Evolutionary conservation across 2,329 filamentous ascomycete genomes (phyloP), one percentile per base, ranked within the genome.

Genomic region (Talaromyces sp.): DNA sequence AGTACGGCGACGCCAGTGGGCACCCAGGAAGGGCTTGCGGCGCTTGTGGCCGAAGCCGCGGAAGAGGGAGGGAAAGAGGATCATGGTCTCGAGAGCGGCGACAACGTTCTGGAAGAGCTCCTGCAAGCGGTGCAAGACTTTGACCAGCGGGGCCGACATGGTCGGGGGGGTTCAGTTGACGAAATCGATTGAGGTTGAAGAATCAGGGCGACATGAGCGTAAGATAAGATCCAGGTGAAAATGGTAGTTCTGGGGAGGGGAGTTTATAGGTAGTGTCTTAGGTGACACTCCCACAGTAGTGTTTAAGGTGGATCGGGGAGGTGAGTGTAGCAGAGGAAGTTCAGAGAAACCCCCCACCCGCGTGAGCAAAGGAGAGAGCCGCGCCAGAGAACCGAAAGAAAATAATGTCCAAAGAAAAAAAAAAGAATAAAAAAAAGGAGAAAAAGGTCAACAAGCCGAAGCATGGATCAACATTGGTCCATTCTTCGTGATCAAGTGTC

Each of bases 101-200:
- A 75, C 64, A 37, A 76, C 62, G 52, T 71, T 72, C 35, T 69
- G 68, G 55, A 75, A 75, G 39, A 76, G 64, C 50, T 73, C 65
- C 60, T 73, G 73, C 67, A 76, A 63, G 51, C 70, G 67, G 52
- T 70, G 71, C 62, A 73, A 64, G 54, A 73, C 69, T 56, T 70
- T 75, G 55, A 68, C 60, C 42, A 75, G 64, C 49, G 70, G 63
- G 36, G 65, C 63, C 43, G 70, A 56, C 70, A 74, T 74, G 61
- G 57, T 66, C 55, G 58, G 41, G 19, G 17, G 36, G 20, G 8
- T 29, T n/a, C n/a, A n/a, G 14, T 27, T 13, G 37, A 16, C 13
- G 46, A 22, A 30, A 29, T n/a, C 35, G 35, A 33, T 45, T 29
- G 50, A 49, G 24, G n/a, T 14, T n/a, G 22, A 42, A 41, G 50